Base-by-base conservation (phyloP, 2,329 filamentous ascomycete species). In the Cladosporium austrohemisphaericum region DNA sequence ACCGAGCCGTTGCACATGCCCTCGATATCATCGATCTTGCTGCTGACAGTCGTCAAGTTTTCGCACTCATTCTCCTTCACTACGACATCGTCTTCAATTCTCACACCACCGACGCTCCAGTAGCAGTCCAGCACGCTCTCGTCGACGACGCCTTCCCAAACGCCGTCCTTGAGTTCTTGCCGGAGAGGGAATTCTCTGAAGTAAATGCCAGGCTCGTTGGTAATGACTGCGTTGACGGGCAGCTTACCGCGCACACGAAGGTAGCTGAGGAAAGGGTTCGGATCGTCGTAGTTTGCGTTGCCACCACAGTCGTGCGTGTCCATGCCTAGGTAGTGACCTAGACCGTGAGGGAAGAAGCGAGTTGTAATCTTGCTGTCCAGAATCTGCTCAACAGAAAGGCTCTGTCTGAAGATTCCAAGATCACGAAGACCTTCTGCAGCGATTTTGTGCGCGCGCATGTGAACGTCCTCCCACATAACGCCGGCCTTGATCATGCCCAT, bases 151-250 rank as follows among this genome's bases (percentile, higher is more conserved):
- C 76, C 74, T 31, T 75, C 72, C 63, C 85, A 81, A 49, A 73
- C 70, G 51, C 79, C 75, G 44, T 77, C 73, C 58, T 85, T 74
- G 63, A 87, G 79, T 63, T 83, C 84, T 16, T 80, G 79, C 69
- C 88, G 79, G 52, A 91, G 79, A 55, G 87, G 89, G 48, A 81
- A 84, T 28, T 78, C 76, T 65, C 83, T 85, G 68, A 91, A 91
- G 67, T 91, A 91, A 31, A 84, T 83, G 16, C 93, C 93, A 10
- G 93, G 93, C 73, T 98, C 93, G 31, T 97, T 92, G 0, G 93
- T 98, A 46, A 98, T 84, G 19, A 98, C 88, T 41, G 85, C 85
- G 6, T 86, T 85, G 9, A 56, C 60, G 11, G 60, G 62, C 47
- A 66, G 19, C 13, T 46, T 55, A 10, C 64, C 64, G 46, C 93